Evolutionary conservation across 768 basidiomycete genomes (phyloP).

Genomic region (Russula ochroleuca): DNA sequence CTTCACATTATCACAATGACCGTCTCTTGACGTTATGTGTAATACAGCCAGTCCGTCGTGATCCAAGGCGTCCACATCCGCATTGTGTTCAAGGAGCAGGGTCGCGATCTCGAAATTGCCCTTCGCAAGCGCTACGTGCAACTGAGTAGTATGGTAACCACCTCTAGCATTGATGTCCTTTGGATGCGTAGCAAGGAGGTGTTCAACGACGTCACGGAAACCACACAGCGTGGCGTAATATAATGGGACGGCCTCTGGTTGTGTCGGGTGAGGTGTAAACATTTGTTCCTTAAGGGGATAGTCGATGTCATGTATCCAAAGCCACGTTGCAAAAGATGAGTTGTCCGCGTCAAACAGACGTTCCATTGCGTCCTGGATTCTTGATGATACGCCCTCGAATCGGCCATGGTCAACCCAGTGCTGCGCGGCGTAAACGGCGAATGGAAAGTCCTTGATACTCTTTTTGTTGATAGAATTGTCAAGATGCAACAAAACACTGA

Average conservation of each 20-base stretch:
- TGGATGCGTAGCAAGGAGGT: neutral
- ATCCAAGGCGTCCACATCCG: neutral
- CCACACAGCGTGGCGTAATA: neutral
- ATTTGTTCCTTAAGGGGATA: neutral
- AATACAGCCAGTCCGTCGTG: neutral
- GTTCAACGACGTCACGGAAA: neutral
- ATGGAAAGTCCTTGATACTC: neutral
- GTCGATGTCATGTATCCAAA: neutral
- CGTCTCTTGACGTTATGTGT: neutral
- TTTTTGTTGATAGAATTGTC: neutral
- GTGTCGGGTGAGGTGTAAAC: neutral
- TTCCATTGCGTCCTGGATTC: neutral
- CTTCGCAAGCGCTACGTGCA: neutral
- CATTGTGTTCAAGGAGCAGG: neutral
- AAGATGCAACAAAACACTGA: neutral
- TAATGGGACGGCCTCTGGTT: neutral
- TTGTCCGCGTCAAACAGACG: neutral
- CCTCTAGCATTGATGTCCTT: neutral
- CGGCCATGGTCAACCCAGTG: constrained; percentile 1
- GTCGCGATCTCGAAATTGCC: neutral
- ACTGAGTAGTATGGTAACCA: neutral
- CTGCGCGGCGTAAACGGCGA: neutral
- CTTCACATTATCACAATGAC: neutral
- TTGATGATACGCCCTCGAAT: neutral
- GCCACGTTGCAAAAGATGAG: neutral